Evolutionary conservation across 306 rosid species (phyloP), one percentile per base, ranked within the genome.

Genomic region (Delonix regia): DNA sequence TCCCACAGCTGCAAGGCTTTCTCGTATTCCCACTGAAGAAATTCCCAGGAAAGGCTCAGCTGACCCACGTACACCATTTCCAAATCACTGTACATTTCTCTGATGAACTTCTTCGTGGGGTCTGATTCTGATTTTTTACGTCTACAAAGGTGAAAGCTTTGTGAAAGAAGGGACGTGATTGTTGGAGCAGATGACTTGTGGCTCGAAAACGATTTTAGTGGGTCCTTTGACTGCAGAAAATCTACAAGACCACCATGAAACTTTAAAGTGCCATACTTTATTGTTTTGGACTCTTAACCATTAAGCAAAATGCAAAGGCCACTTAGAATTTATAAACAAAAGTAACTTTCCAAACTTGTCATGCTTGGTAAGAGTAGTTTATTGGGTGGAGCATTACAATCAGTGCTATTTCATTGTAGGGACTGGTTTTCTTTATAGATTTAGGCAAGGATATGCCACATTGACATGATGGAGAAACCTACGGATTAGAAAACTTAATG

Each of bases 11-110:
- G 88, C 60, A 85, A 68, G 33, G 89, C 89, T 75, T 91, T 92
- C 67, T 83, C 83, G 42, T 85, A 88, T 75, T 95, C 96, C 98
- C 98, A 95, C 19, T 78, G 82, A 55, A 92, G 94, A 36, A 92
- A 88, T 77, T 95, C 99, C 99, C 99, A 95, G 16, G 98, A 95
- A 68, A 95, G 97, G 78, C 99, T 90, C 36, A 87, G 73, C n/a
- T 95, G 99, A 14, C 98, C 99, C 78, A 92, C 98, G 41, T 95
- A 95, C 1, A 95, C 95, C 67, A 83, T 63, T 83, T 95, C 99
- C 74, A 91, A 82, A 56, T 95, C 99, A 59, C 90, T 66, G 49
- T 76, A 84, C 64, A 92, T 66, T n/a, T 87, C 90, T 61, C 77
- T 84, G 4, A 80, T 34, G 60, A 80, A 81, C 82, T 89, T 85